A percentile compares a stretch with the other conserved stretches of the same genome.
Evolutionary conservation across 495 filamentous ascomycete genomes (phyloP).

Genomic region (Xylaria acuta): DNA sequence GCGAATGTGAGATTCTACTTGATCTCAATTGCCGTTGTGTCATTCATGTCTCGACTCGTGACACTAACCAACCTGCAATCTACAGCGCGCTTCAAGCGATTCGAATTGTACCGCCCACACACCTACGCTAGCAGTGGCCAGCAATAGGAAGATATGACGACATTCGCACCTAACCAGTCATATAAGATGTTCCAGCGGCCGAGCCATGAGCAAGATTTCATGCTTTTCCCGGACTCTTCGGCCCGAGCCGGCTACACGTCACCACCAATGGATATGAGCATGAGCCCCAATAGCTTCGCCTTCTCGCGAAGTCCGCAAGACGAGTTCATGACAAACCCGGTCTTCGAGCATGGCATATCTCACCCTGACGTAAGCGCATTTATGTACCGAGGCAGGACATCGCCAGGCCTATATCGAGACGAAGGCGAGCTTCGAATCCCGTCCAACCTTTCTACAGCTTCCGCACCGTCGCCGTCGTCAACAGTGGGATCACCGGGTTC

Average conservation of each 20-base stretch:
- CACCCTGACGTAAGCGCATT: slow-evolving; percentile 47
- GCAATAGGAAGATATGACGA: slow-evolving; percentile 33
- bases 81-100: slow-evolving; percentile 30
- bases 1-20: slow-evolving; percentile 38
- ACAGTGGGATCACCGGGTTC: slow-evolving; percentile 82
- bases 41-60: slow-evolving; percentile 24
- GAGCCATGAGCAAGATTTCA: slow-evolving; percentile 46
- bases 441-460: slow-evolving; percentile 73
- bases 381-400: slow-evolving; percentile 45
- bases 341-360: slow-evolving; percentile 42
- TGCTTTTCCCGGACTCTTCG: slow-evolving; percentile 52
- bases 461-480: slow-evolving; percentile 79
- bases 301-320: slow-evolving; percentile 50
- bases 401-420: slow-evolving; percentile 52
- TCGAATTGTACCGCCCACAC: slow-evolving; percentile 23
- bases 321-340: slow-evolving; percentile 45
- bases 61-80: slow-evolving; percentile 31
- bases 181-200: slow-evolving; percentile 44
- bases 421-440: slow-evolving; percentile 55
- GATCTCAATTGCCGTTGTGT: slow-evolving; percentile 15
- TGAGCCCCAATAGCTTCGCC: slow-evolving; percentile 48
- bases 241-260: slow-evolving; percentile 42
- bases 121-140: slow-evolving; percentile 24
- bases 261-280: slow-evolving; percentile 48
- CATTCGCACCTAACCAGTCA: slow-evolving; percentile 38